These are phyloP conservation scores for Mycotypha africana DNA, from an alignment of 371 early-diverging fungal genomes.

Conservation along the genomic window DNA sequence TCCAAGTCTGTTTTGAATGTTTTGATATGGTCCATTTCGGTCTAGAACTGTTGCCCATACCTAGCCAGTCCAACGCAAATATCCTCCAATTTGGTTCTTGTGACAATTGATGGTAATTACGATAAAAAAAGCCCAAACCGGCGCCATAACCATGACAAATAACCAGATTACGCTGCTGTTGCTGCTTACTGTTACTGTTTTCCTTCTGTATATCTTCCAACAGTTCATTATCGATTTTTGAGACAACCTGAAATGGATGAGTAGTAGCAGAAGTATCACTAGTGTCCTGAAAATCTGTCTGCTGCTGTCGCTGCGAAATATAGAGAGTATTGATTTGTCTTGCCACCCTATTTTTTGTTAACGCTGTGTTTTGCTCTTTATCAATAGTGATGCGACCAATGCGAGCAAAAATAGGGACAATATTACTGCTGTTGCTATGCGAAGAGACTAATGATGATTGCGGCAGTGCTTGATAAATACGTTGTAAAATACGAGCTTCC, in stretches of 20 bases:
- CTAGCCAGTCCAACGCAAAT: constrained; percentile 84
- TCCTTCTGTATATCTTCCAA: constrained; percentile 20
- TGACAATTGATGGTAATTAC: constrained; percentile 70
- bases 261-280: constrained; percentile 21
- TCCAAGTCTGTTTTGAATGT: constrained; percentile 34
- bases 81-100: constrained; percentile 64
- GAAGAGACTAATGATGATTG: constrained; percentile 8
- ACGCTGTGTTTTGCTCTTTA: constrained; percentile 19
- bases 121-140: constrained; percentile 84
- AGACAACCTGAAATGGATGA: no score
- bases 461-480: constrained; percentile 30
- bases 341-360: constrained; percentile 11
- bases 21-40: constrained; percentile 54
- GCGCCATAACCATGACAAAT: constrained; percentile 92
- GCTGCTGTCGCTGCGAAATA: constrained; percentile 17
- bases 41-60: constrained; percentile 82
- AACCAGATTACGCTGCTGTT: constrained; percentile 50
- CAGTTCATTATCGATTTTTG: no score
- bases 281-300: constrained; percentile 21
- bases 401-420: constrained; percentile 24
- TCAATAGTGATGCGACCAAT: constrained; percentile 44
- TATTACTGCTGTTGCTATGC: no score
- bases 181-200: constrained; percentile 14
- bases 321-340: constrained; percentile 30
- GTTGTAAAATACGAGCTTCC: constrained; percentile 42